phyloP scores from a whole-genome alignment of 345 rosid genomes.

The Acer campestre region DNA sequence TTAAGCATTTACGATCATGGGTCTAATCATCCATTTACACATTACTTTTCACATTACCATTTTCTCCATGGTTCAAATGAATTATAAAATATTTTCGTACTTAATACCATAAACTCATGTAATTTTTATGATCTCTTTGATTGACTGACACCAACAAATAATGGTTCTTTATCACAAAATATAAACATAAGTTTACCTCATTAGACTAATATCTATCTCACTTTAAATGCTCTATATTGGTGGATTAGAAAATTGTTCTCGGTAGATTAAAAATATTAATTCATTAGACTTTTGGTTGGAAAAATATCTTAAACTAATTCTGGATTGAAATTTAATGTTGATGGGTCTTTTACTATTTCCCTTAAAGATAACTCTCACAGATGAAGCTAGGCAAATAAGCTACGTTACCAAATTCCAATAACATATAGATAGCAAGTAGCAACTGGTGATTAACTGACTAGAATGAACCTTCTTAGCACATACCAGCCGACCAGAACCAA shows the following conservation, averaged over 20 bases:
- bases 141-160: neutral
- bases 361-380: neutral
- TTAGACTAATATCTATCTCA: neutral
- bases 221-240: neutral
- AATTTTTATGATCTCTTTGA: neutral
- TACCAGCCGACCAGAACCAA: constrained; percentile 94
- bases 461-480: constrained; percentile 23
- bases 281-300: neutral
- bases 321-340: neutral
- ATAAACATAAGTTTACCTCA: neutral
- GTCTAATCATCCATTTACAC: neutral
- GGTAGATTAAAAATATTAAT: neutral
- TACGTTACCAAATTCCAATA: neutral
- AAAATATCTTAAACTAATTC: neutral
- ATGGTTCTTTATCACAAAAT: neutral
- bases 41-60: neutral
- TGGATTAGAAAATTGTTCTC: constrained; percentile 1
- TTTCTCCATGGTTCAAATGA: neutral
- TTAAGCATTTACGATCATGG: neutral
- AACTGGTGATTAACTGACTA: neutral
- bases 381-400: neutral
- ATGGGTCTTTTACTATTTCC: neutral
- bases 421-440: neutral
- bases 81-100: neutral
- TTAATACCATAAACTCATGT: neutral